These are phyloP conservation scores for Sphaerostilbella broomeana DNA, from an alignment of 2,329 filamentous ascomycete genomes.

Conservation along the genomic window DNA sequence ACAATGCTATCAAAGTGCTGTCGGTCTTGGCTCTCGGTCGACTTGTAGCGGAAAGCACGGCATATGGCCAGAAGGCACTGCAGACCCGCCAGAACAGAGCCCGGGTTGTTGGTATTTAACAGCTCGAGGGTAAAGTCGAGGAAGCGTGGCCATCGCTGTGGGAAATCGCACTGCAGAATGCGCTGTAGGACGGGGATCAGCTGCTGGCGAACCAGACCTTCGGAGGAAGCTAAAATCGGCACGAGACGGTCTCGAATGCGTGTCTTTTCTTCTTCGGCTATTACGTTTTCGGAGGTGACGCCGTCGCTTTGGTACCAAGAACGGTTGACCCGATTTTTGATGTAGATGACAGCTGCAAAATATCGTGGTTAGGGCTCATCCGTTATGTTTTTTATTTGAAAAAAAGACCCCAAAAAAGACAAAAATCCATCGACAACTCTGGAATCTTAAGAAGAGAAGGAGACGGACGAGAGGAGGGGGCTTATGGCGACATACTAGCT, in stretches of 20 bases:
- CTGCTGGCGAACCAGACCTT: slow-evolving; percentile 79
- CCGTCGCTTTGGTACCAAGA: slow-evolving; percentile 81
- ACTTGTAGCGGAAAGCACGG: slow-evolving; percentile 91
- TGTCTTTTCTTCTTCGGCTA: slow-evolving; percentile 83
- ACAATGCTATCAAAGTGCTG: slow-evolving; percentile 93
- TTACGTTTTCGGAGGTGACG: slow-evolving; percentile 62
- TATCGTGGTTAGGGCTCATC: slow-evolving; percentile 13
- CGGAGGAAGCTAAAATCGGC: slow-evolving; percentile 76
- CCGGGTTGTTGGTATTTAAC: slow-evolving; percentile 76
- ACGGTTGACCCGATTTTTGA: slow-evolving; percentile 94
- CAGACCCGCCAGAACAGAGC: slow-evolving; percentile 83
- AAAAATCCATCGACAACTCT: background rate
- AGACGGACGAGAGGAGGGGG: slow-evolving; percentile 13
- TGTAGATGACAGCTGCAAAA: slow-evolving; percentile 78
- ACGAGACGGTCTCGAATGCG: slow-evolving; percentile 83
- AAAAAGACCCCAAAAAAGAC: background rate
- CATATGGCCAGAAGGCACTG: slow-evolving; percentile 93
- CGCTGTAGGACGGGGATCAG: slow-evolving; percentile 92
- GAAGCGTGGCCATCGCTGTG: slow-evolving; percentile 87
- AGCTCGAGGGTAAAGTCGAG: slow-evolving; percentile 88
- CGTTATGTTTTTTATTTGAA: background rate
- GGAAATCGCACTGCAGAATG: slow-evolving; percentile 93
- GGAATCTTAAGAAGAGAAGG: too few species aligned
- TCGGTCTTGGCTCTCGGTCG: slow-evolving; percentile 65
- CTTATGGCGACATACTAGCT: slow-evolving; percentile 61